phyloP scores from a whole-genome alignment of 768 basidiomycete species.

The Lenzites betulinus region DNA sequence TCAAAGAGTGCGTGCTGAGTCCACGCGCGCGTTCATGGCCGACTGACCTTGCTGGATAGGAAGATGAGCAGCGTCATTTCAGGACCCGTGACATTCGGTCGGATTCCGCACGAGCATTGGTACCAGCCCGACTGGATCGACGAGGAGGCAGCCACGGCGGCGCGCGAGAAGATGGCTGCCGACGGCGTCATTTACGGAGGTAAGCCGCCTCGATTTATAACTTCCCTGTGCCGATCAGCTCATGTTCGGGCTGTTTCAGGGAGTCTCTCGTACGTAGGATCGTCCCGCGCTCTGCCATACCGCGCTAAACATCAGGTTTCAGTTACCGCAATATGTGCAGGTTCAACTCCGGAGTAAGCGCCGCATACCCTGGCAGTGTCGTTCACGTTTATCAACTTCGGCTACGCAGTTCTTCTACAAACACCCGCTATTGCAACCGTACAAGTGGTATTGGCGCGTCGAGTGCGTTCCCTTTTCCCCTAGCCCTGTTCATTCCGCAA shows the following conservation, averaged over 20 bases:
- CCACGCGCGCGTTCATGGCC: background rate
- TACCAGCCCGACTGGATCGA: slow-evolving; percentile 74
- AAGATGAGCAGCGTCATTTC: slow-evolving; percentile 27
- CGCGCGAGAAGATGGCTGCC: slow-evolving; percentile 51
- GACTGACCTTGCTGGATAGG: slow-evolving; percentile 6
- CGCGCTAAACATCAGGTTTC: background rate
- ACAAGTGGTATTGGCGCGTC: slow-evolving; percentile 77
- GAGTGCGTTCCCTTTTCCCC: slow-evolving; percentile 41
- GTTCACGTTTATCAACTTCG: background rate
- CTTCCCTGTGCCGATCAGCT: background rate
- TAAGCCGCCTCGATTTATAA: slow-evolving; percentile 23
- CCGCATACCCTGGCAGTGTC: background rate
- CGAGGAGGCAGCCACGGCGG: slow-evolving; percentile 56
- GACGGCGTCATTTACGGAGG: slow-evolving; percentile 54
- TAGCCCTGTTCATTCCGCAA: background rate
- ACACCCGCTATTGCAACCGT: slow-evolving; percentile 62
- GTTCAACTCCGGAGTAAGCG: slow-evolving; percentile 65
- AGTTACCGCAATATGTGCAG: slow-evolving; percentile 82
- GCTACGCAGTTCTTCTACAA: slow-evolving; percentile 52
- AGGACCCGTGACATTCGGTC: slow-evolving; percentile 52
- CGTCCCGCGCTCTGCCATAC: background rate
- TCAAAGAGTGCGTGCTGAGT: slow-evolving; percentile 47
- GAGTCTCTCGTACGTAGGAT: slow-evolving; percentile 43
- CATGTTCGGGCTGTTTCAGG: slow-evolving; percentile 27
- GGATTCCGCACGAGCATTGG: slow-evolving; percentile 66